Evolutionary conservation across 129 eudicot species (phyloP).

Genomic region (Flaveria sonorensis): DNA sequence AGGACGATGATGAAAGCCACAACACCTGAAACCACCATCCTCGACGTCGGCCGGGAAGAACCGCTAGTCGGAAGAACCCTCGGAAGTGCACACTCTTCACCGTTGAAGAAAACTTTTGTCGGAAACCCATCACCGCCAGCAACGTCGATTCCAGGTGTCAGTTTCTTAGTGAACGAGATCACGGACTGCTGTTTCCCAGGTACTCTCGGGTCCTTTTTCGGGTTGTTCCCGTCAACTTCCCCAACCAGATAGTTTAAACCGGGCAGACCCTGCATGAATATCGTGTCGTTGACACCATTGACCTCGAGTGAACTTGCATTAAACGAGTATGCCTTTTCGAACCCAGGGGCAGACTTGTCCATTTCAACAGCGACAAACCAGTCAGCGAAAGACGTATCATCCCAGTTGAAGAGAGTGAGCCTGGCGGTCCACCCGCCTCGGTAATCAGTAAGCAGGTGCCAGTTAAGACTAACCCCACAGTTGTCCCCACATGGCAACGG

Average conservation of each 20-base stretch:
- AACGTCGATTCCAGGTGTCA: constrained; percentile 55
- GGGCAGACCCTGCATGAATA: constrained; percentile 81
- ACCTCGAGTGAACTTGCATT: constrained; percentile 53
- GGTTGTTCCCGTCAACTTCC: constrained; percentile 57
- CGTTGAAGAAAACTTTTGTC: constrained; percentile 67
- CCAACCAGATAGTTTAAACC: constrained; percentile 86
- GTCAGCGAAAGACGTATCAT: constrained; percentile 59
- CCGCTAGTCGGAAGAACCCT: constrained; percentile 50
- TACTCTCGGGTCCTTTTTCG: constrained; percentile 56
- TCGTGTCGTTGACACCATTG: constrained; percentile 52
- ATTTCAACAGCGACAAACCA: constrained; percentile 88
- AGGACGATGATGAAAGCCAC: constrained; percentile 37
- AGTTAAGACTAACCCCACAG: constrained; percentile 92
- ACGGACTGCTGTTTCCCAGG: constrained; percentile 98
- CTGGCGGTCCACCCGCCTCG: constrained; percentile 94
- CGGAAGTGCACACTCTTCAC: constrained; percentile 88
- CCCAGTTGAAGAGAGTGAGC: constrained; percentile 92
- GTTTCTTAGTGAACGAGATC: constrained; percentile 76
- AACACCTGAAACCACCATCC: constrained; percentile 24
- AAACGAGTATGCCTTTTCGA: constrained; percentile 73
- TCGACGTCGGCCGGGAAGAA: constrained; percentile 26
- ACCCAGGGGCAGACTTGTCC: constrained; percentile 66
- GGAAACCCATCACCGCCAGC: constrained; percentile 86
- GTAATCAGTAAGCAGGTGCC: constrained; percentile 83
- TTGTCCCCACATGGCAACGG: constrained; percentile 80